These are phyloP conservation scores for Pseudogymnoascus sp. DNA, from an alignment of 2,329 filamentous ascomycete species.

Conservation along the genomic window DNA sequence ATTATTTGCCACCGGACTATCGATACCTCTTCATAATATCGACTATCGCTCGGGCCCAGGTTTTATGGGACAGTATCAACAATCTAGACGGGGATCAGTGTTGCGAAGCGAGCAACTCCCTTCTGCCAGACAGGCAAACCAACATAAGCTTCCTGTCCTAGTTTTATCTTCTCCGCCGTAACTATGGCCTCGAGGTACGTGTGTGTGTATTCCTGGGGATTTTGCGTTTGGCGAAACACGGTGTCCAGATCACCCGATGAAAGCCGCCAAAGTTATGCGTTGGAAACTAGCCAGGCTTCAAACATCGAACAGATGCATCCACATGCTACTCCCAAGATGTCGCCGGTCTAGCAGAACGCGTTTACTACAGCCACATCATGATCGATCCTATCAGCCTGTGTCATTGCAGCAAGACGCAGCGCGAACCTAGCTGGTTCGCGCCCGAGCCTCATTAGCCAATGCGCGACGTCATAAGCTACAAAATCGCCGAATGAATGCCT, in stretches of 20 bases:
- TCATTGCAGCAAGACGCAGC: neutral
- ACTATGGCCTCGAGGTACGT: conserved; percentile 1
- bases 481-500: neutral
- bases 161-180: conserved; percentile 10
- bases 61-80: neutral
- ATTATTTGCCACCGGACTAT: neutral
- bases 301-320: neutral
- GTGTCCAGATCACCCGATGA: conserved; percentile 1
- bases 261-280: neutral
- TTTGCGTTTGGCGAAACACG: neutral
- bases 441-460: neutral
- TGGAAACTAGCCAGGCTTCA: neutral
- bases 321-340: neutral
- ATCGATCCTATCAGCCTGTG: neutral
- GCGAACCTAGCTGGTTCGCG: neutral
- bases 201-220: neutral
- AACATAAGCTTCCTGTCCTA: neutral
- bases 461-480: neutral
- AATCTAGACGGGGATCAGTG: conserved; percentile 5
- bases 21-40: neutral
- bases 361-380: neutral
- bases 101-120: neutral
- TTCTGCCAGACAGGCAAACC: conserved; percentile 21
- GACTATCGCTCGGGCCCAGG: neutral
- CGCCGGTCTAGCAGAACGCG: neutral